Evolutionary conservation across 768 basidiomycete species (phyloP).

Genomic region (Tylopilus intermedius): DNA sequence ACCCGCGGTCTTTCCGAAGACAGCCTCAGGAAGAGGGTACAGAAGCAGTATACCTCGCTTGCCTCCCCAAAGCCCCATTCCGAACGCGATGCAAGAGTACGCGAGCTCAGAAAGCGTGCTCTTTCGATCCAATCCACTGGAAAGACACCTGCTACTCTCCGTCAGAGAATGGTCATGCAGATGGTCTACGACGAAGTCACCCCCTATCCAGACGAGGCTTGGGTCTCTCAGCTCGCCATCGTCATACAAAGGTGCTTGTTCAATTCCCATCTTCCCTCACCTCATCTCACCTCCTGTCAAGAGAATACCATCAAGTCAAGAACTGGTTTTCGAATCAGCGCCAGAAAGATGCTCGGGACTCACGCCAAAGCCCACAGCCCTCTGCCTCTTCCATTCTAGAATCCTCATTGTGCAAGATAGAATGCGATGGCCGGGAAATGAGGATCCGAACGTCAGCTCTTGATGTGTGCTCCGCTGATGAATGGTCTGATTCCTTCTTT

Average conservation of each 20-base stretch:
- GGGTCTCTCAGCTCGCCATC: slow-evolving; percentile 56
- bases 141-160: slow-evolving; percentile 48
- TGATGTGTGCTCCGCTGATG: slow-evolving; percentile 37
- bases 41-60: slow-evolving; percentile 20
- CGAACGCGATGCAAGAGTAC: slow-evolving; percentile 30
- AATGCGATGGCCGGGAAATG: slow-evolving; percentile 37
- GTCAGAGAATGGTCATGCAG: slow-evolving; percentile 53
- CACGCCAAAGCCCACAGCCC: slow-evolving; percentile 32
- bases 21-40: slow-evolving; percentile 24
- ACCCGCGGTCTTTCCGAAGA: slow-evolving; percentile 25
- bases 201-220: slow-evolving; percentile 58
- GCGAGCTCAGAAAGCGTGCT: slow-evolving; percentile 29
- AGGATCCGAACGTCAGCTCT: slow-evolving; percentile 47
- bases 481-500: slow-evolving; percentile 60
- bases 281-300: slow-evolving; percentile 20
- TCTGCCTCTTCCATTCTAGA: slow-evolving; percentile 31
- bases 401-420: slow-evolving; percentile 32
- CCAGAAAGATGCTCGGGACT: slow-evolving; percentile 40
- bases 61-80: slow-evolving; percentile 20
- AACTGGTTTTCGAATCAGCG: slow-evolving; percentile 68
- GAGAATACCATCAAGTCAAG: slow-evolving; percentile 57
- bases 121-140: slow-evolving; percentile 32
- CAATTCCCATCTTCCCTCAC: background rate
- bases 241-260: slow-evolving; percentile 47
- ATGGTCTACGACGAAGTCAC: slow-evolving; percentile 65